phyloP scores from a whole-genome alignment of 1,284 basidiomycete species.

The Leccinum griseonigrum region DNA sequence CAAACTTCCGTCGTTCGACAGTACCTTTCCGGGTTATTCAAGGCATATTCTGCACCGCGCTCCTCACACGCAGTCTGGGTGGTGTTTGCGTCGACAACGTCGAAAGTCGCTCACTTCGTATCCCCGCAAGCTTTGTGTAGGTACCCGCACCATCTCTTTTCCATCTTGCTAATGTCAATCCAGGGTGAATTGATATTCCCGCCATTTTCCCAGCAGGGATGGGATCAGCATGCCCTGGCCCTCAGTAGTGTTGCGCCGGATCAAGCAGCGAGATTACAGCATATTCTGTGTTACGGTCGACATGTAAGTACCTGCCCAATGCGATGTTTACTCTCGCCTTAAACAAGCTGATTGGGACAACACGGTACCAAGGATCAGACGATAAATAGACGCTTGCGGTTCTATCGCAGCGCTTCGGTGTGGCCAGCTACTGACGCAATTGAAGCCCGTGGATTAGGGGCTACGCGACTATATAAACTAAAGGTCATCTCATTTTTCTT shows the following conservation, averaged over 20 bases:
- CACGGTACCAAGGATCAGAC: not conserved
- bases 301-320: not conserved
- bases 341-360: not conserved
- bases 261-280: not conserved
- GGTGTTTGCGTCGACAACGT: too few relatives aligned
- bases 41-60: too few relatives aligned
- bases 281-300: not conserved
- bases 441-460: constrained; percentile 8
- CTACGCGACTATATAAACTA: constrained; percentile 2
- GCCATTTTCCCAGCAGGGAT: not conserved
- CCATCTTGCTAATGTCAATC: not conserved
- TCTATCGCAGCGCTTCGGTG: not conserved
- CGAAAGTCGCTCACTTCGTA: not conserved
- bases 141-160: not conserved
- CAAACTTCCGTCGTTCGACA: too few relatives aligned
- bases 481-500: not conserved
- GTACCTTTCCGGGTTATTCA: too few relatives aligned
- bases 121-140: not conserved
- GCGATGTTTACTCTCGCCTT: not conserved
- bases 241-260: not conserved
- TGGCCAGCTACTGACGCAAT: constrained; percentile 21
- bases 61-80: too few relatives aligned
- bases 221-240: not conserved
- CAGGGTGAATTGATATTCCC: not conserved
- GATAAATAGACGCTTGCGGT: not conserved